phyloP scores from a whole-genome alignment of 805 yeast species.

The Lipomyces chichibuensis region DNA sequence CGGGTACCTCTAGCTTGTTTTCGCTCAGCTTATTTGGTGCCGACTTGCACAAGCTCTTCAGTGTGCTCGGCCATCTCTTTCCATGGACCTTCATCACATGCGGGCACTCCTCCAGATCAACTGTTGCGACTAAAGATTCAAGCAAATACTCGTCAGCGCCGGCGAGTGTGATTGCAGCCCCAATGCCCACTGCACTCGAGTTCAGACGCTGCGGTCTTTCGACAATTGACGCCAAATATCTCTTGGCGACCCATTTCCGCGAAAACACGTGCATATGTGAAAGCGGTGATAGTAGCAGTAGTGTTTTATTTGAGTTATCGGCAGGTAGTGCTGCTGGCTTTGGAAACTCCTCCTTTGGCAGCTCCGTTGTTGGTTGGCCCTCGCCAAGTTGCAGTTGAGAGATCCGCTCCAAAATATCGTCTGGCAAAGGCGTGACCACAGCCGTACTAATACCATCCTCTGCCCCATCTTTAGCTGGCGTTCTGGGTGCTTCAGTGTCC shows the following conservation, averaged over 20 bases:
- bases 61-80: conserved; percentile 64
- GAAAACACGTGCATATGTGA: conserved; percentile 74
- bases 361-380: neutral
- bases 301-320: conserved; percentile 27
- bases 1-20: conserved; percentile 73
- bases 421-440: neutral
- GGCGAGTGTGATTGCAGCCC: conserved; percentile 70
- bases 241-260: conserved; percentile 73
- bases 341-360: neutral
- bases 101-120: conserved; percentile 42
- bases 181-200: conserved; percentile 76
- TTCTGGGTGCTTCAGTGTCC: neutral
- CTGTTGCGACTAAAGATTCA: conserved; percentile 10
- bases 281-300: conserved; percentile 68
- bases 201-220: conserved; percentile 80
- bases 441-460: neutral
- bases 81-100: conserved; percentile 78
- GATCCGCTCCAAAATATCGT: conserved; percentile 10
- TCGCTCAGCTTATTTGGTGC: conserved; percentile 58
- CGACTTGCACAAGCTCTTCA: conserved; percentile 60
- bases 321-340: neutral
- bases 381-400: conserved; percentile 4
- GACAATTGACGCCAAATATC: conserved; percentile 67
- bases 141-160: conserved; percentile 51
- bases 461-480: neutral